Conservation (phyloP, 371 early-diverging fungal genomes). For the Syncephalastrum contaminatum region DNA sequence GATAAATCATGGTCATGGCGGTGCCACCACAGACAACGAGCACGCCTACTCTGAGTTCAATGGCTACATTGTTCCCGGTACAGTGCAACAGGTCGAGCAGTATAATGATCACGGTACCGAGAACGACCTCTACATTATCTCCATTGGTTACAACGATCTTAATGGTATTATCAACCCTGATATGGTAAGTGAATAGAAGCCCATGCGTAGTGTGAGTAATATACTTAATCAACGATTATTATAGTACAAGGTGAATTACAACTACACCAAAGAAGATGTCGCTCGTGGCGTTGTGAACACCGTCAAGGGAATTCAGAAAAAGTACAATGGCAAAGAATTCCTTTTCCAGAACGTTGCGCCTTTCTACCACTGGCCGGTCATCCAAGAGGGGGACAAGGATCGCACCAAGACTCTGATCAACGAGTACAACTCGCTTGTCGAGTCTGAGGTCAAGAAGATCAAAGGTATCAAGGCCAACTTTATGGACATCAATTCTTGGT, state of each 20-base stretch:
- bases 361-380: constrained; percentile 19
- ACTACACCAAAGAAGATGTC: constrained; percentile 14
- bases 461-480: constrained; percentile 18
- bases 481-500: constrained; percentile 17
- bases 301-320: constrained; percentile 13
- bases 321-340: constrained; percentile 17
- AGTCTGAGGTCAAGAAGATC: constrained; percentile 8
- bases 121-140: constrained; percentile 19
- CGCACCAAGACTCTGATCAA: constrained; percentile 10
- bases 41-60: constrained; percentile 16
- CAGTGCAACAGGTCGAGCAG: constrained; percentile 18
- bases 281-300: constrained; percentile 10
- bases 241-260: constrained; percentile 16
- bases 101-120: constrained; percentile 11
- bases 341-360: constrained; percentile 16
- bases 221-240: neutral
- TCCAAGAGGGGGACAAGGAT: constrained; percentile 11
- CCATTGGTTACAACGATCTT: constrained; percentile 27
- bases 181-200: too few species aligned
- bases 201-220: too few species aligned
- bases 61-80: constrained; percentile 18
- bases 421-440: constrained; percentile 14
- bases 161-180: constrained; percentile 23
- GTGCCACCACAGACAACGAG: constrained; percentile 53
- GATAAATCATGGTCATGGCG: constrained; percentile 50